These are phyloP conservation scores for Aspergillus quadricinctus DNA, from an alignment of 2,329 filamentous ascomycete genomes.

Conservation along the genomic window DNA sequence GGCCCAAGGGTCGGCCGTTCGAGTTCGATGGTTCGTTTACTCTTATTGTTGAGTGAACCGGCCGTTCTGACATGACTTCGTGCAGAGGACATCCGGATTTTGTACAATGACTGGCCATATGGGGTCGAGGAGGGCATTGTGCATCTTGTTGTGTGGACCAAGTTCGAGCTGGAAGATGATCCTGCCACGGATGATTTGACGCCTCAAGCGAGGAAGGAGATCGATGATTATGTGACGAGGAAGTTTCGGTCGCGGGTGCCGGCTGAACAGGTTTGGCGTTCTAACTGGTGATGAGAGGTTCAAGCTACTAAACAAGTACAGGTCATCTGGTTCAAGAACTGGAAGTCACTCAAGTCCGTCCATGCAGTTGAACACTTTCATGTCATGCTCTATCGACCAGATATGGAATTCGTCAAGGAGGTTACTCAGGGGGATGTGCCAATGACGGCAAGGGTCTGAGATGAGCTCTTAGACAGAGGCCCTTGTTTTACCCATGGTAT, in stretches of 20 bases:
- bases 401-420: conserved; percentile 61
- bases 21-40: conserved; percentile 31
- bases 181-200: conserved; percentile 63
- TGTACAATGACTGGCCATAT: conserved; percentile 94
- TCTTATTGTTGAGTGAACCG: background rate
- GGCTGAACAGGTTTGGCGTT: conserved; percentile 38
- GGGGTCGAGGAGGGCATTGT: conserved; percentile 72
- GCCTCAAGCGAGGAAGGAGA: conserved; percentile 55
- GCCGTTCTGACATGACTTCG: conserved; percentile 11
- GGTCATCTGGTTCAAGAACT: conserved; percentile 91
- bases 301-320: conserved; percentile 27
- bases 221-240: conserved; percentile 65
- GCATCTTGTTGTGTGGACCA: conserved; percentile 90
- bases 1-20: conserved; percentile 27
- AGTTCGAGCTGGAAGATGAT: conserved; percentile 74
- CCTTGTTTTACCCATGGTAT: background rate
- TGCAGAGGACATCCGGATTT: conserved; percentile 63
- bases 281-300: background rate
- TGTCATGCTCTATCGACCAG: conserved; percentile 79
- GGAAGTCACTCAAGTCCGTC: conserved; percentile 77
- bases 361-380: conserved; percentile 90
- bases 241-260: conserved; percentile 55
- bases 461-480: background rate
- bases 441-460: conserved; percentile 47
- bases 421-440: conserved; percentile 73